Evolutionary conservation across 2,329 filamentous ascomycete genomes (phyloP), one percentile per base, ranked within the genome.

Genomic region (Verticillium albo-atrum): DNA sequence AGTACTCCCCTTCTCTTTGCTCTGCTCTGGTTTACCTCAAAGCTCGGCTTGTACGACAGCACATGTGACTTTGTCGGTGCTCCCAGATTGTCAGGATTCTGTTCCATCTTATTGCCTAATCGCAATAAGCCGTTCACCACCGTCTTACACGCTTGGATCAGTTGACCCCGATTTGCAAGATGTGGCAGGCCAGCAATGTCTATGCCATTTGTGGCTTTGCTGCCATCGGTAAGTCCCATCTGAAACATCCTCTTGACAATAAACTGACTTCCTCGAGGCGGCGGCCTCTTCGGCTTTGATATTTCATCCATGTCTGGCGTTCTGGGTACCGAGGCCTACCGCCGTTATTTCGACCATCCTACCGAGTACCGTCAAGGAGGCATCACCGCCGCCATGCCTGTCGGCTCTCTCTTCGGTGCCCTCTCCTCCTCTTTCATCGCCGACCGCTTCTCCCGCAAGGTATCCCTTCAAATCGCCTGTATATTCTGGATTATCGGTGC

Each of bases 251-350:
- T n/a, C 51, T 25, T 4, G 14, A 14, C 4, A 6, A 23, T 1
- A 7, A 20, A 25, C 20, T 50, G 14, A 30, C n/a, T 7, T 9
- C 15, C 12, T 14, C 2, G 80, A 77, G 88, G 88, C 65, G 89
- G 89, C 70, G 85, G 83, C 26, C 78, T 92, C 27, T 92, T 92
- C 68, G 90, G 90, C 66, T 92, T 92, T 70, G 90, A 92, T 74
- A 91, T 92, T 67, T 85, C 83, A 59, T 89, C 87, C 51, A 91
- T 92, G 88, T 87, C 84, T 37, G 85, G 83, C 53, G 84, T 87
- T 26, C 78, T 92, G 37, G 86, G 85, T 30, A 89, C 86, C 0
- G 73, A 85, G 59, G 82, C 87, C 54, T 92, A 92, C 71, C 86
- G 85, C 66, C 85, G 83, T 67, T 92, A 90, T 72, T 92, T 92